Percentiles rank a stretch among this genome's conserved stretches.
Conservation (phyloP, 2,329 filamentous ascomycete species). For the Talaromyces sp. region DNA sequence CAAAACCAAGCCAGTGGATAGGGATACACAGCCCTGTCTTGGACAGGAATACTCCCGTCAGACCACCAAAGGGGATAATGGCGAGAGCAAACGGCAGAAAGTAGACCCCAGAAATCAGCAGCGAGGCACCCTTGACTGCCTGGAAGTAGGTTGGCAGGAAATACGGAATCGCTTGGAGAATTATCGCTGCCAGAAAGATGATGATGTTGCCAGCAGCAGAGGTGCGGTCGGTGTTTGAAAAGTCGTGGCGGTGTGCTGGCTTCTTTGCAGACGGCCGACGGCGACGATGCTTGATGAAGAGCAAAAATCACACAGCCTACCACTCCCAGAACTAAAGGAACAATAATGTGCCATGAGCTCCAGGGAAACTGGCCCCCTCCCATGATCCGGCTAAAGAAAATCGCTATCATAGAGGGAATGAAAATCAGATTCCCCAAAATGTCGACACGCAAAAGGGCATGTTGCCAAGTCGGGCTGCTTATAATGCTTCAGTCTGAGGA, state of each 20-base stretch:
- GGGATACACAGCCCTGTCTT: background rate
- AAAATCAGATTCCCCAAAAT: background rate
- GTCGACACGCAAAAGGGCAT: background rate
- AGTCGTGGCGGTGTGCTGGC: background rate
- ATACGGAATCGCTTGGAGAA: background rate
- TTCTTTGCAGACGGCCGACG: background rate
- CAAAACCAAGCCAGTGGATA: background rate
- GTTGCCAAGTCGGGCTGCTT: no score
- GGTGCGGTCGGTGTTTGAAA: slow-evolving; percentile 1
- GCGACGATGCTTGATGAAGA: background rate
- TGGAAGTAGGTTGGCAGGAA: slow-evolving; percentile 1
- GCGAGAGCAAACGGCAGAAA: background rate
- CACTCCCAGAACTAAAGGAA: background rate
- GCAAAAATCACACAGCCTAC: background rate
- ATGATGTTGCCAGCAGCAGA: background rate
- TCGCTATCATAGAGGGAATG: background rate
- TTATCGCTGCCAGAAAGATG: background rate
- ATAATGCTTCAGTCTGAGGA: background rate
- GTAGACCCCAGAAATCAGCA: background rate
- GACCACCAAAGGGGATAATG: background rate
- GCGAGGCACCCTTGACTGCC: background rate
- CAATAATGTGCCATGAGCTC: background rate
- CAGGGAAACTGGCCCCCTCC: background rate
- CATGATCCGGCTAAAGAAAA: background rate
- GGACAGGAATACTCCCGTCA: background rate